phyloP scores from a whole-genome alignment of 129 eudicot genomes.

The Arctium minus region DNA sequence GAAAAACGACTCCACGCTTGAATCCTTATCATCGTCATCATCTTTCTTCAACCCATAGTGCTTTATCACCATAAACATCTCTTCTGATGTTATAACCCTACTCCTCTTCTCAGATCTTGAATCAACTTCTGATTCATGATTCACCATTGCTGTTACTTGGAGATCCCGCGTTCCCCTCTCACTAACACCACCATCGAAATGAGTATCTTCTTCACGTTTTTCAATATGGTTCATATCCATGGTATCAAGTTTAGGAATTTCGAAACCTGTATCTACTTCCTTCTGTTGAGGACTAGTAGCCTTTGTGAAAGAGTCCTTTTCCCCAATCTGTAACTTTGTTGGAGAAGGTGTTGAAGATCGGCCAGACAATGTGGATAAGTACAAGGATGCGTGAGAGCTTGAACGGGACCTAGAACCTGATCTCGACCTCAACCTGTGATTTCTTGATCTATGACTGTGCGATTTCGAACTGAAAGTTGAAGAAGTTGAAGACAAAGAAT shows the following conservation, averaged over 20 bases:
- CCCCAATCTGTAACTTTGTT: too few species aligned
- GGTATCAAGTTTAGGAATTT: background rate
- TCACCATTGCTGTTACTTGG: background rate
- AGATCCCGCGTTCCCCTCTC: background rate
- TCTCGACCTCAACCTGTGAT: background rate
- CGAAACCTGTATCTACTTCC: background rate
- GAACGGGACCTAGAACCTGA: slow-evolving; percentile 30
- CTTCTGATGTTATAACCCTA: slow-evolving; percentile 36
- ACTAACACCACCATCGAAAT: background rate
- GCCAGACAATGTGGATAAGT: slow-evolving; percentile 3
- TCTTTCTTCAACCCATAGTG: slow-evolving; percentile 35
- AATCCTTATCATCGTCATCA: slow-evolving; percentile 12
- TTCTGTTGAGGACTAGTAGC: slow-evolving; percentile 1
- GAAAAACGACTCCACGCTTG: slow-evolving; percentile 24
- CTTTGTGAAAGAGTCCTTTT: background rate
- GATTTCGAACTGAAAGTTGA: slow-evolving; percentile 20
- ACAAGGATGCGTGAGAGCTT: slow-evolving; percentile 19
- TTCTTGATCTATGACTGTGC: slow-evolving; percentile 2
- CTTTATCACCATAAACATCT: slow-evolving; percentile 31
- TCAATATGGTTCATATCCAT: background rate
- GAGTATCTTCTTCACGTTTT: background rate
- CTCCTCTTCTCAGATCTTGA: slow-evolving; percentile 1
- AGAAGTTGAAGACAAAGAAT: slow-evolving; percentile 1
- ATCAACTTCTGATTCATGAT: slow-evolving; percentile 13
- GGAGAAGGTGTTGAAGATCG: slow-evolving; percentile 16